A percentile compares a stretch with the other conserved stretches of the same genome.
phyloP scores from a whole-genome alignment of 371 early-diverging fungal genomes.

The Mortierella sp. region DNA sequence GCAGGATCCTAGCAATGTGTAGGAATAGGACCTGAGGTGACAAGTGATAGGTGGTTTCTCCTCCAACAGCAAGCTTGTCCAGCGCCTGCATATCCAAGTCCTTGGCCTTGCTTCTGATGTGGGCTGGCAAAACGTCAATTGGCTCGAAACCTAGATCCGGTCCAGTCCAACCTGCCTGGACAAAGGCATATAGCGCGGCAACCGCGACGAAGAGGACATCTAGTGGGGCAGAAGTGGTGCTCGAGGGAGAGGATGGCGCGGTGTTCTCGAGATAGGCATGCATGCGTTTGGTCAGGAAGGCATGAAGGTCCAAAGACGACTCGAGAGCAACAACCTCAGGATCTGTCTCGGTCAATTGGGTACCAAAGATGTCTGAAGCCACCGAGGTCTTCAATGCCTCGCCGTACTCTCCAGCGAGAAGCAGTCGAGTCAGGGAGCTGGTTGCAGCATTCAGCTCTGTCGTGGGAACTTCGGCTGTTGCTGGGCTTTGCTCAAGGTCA shows the following conservation, averaged over 20 bases:
- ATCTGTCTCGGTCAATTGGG: conserved; percentile 25
- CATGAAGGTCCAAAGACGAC: conserved; percentile 23
- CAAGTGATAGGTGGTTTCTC: conserved; percentile 88
- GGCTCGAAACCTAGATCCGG: conserved; percentile 59
- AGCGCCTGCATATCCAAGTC: conserved; percentile 53
- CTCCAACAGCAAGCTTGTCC: conserved; percentile 72
- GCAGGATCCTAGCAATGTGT: conserved; percentile 68
- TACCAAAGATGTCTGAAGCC: conserved; percentile 38
- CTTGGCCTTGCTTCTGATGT: conserved; percentile 35
- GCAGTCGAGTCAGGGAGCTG: conserved; percentile 29
- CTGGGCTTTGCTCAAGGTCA: conserved; percentile 30
- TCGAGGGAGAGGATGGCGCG: conserved; percentile 15
- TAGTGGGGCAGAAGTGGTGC: conserved; percentile 21
- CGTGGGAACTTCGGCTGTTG: conserved; percentile 3
- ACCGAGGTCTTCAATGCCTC: conserved; percentile 34
- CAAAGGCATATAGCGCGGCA: conserved; percentile 69
- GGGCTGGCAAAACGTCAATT: conserved; percentile 52
- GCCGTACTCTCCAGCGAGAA: conserved; percentile 46
- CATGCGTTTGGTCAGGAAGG: conserved; percentile 31
- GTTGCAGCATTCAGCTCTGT: conserved; percentile 7
- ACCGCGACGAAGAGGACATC: conserved; percentile 62
- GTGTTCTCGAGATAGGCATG: conserved; percentile 10
- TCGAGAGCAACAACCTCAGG: conserved; percentile 21
- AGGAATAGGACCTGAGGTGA: conserved; percentile 77
- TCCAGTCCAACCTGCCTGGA: conserved; percentile 79